A percentile compares a stretch with the other conserved stretches of the same genome.
Evolutionary conservation across 345 rosid species (phyloP).

Genomic region (Corchorus olitorius): DNA sequence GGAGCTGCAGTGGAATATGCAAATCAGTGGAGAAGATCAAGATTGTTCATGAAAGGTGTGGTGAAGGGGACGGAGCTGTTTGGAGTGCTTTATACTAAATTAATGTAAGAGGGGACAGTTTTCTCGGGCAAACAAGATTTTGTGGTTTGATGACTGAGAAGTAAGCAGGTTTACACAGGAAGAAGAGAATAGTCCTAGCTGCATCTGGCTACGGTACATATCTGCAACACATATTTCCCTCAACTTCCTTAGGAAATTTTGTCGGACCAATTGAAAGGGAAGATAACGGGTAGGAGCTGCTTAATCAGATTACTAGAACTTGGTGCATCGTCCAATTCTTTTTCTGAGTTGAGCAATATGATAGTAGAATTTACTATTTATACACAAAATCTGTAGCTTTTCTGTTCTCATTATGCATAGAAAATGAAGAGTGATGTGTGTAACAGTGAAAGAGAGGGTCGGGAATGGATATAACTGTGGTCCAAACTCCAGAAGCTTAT

Average conservation of each 20-base stretch:
- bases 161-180: background rate
- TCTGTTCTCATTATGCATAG: too few relatives aligned
- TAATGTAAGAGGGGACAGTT: background rate
- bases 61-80: conserved; percentile 89
- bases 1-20: conserved; percentile 99
- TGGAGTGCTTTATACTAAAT: conserved; percentile 67
- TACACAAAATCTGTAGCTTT: background rate
- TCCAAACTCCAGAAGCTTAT: background rate
- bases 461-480: background rate
- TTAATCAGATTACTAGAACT: background rate
- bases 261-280: too few relatives aligned
- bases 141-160: background rate
- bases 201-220: background rate
- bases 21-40: conserved; percentile 90
- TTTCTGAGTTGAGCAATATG: background rate
- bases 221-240: background rate
- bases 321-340: background rate
- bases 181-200: background rate
- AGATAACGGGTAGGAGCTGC: too few relatives aligned
- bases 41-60: conserved; percentile 76
- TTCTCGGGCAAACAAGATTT: background rate
- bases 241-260: background rate
- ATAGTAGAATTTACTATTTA: conserved; percentile 5
- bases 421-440: background rate
- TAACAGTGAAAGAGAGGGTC: background rate